A percentile compares a stretch with the other conserved stretches of the same genome.
Conservation (phyloP, 2,329 filamentous ascomycete genomes). For the Cladosporium sp. region DNA sequence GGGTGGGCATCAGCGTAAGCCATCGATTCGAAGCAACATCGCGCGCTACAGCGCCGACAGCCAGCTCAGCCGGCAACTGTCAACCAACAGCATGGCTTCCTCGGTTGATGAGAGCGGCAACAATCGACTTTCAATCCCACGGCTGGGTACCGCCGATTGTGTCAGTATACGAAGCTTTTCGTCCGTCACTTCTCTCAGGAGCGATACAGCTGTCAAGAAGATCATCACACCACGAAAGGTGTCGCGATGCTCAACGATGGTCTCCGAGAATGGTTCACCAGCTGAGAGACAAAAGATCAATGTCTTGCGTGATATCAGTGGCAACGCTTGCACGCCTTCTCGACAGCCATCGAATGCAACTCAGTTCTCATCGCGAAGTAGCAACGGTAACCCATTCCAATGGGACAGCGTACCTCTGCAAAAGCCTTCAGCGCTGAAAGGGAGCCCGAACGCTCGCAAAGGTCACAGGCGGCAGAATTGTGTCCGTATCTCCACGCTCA, state of each 20-base stretch:
- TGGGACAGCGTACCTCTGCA: slow-evolving; percentile 35
- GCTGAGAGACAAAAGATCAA: slow-evolving; percentile 27
- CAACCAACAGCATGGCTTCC: slow-evolving; percentile 19
- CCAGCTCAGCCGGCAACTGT: slow-evolving; percentile 16
- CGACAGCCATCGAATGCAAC: slow-evolving; percentile 37
- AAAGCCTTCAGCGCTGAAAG: slow-evolving; percentile 40
- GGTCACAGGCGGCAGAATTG: slow-evolving; percentile 40
- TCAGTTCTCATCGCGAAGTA: slow-evolving; percentile 35
- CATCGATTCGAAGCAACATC: slow-evolving; percentile 23
- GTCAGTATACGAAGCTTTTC: slow-evolving; percentile 31
- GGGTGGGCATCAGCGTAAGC: slow-evolving; percentile 16
- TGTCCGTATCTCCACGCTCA: slow-evolving; percentile 39
- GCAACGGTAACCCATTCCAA: slow-evolving; percentile 42
- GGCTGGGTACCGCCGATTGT: slow-evolving; percentile 31
- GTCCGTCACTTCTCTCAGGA: slow-evolving; percentile 23
- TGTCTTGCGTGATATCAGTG: slow-evolving; percentile 28
- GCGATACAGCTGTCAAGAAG: slow-evolving; percentile 23
- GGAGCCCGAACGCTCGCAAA: slow-evolving; percentile 39
- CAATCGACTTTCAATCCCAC: slow-evolving; percentile 27
- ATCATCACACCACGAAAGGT: slow-evolving; percentile 29
- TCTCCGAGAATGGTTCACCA: slow-evolving; percentile 38
- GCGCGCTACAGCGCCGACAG: slow-evolving; percentile 23
- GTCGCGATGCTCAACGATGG: slow-evolving; percentile 25
- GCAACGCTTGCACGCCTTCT: slow-evolving; percentile 28
- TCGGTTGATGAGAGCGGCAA: slow-evolving; percentile 18